Evolutionary conservation across 2,329 filamentous ascomycete species (phyloP).

Genomic region (Reticulascus tulasneorum): DNA sequence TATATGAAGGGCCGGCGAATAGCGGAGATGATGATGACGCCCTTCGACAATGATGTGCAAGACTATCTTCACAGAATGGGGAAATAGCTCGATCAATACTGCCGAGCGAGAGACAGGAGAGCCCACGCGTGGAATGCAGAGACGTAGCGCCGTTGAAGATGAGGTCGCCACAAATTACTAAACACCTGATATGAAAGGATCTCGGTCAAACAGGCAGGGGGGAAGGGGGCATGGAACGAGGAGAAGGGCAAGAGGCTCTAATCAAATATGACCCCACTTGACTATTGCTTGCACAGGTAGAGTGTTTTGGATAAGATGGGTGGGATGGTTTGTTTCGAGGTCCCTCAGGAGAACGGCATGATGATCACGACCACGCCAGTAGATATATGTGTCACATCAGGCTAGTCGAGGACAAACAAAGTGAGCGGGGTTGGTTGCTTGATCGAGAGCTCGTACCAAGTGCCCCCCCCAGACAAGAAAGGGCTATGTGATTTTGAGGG

Average conservation of each 20-base stretch:
- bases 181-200: too few species aligned
- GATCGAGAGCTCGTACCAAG: conserved; percentile 11
- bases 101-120: conserved; percentile 28
- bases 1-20: conserved; percentile 36
- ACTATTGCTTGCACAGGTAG: neutral
- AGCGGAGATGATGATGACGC: conserved; percentile 23
- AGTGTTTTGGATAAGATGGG: conserved; percentile 3
- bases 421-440: conserved; percentile 5
- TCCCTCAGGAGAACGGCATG: conserved; percentile 17
- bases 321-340: conserved; percentile 12
- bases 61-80: conserved; percentile 13
- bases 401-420: conserved; percentile 6
- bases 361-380: conserved; percentile 11
- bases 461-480: neutral
- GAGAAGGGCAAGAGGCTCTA: conserved; percentile 13
- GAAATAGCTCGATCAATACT: conserved; percentile 16
- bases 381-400: conserved; percentile 12
- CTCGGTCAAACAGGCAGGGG: too few species aligned
- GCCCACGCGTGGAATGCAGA: conserved; percentile 29
- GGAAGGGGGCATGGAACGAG: too few species aligned
- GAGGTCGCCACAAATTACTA: too few species aligned
- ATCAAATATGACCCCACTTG: conserved; percentile 10
- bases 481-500: neutral
- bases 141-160: too few species aligned
- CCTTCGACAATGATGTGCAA: conserved; percentile 9